Percentiles rank a stretch among this genome's conserved stretches.
Conservation (phyloP, 1,139 yeast genomes). For the Diutina rugosa region DNA sequence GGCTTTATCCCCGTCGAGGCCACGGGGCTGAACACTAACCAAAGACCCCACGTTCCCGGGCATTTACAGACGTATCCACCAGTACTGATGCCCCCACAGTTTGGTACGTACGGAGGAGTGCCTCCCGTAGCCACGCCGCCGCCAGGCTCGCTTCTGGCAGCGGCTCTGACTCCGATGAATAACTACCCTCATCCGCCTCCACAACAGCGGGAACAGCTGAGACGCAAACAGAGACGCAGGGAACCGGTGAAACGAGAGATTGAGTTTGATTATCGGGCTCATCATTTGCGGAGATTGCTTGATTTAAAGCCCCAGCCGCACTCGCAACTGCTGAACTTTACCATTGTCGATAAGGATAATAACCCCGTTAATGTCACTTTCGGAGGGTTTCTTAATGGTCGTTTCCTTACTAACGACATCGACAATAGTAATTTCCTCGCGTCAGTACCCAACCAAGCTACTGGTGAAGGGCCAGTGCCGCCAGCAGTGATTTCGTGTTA, state of each 20-base stretch:
- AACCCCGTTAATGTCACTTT: constrained; percentile 8
- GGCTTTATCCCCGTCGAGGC: neutral
- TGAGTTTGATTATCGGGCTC: neutral
- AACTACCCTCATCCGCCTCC: neutral
- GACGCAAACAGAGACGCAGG: neutral
- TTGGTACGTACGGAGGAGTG: neutral
- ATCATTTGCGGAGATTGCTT: neutral
- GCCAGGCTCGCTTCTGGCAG: neutral
- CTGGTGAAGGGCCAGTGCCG: neutral
- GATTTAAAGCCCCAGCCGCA: neutral
- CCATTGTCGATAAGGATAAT: neutral
- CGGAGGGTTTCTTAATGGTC: constrained; percentile 28
- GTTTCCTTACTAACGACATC: constrained; percentile 28
- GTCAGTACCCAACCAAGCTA: constrained; percentile 7
- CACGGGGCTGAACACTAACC: neutral
- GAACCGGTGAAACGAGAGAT: neutral
- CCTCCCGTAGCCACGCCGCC: neutral
- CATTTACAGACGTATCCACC: neutral
- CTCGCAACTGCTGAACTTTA: neutral
- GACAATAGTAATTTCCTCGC: constrained; percentile 25
- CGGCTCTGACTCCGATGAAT: neutral
- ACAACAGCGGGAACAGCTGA: neutral
- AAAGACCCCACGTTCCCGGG: neutral
- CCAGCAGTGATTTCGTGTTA: constrained; percentile 28
- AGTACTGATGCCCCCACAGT: neutral